These are phyloP conservation scores for Passiflora organensis DNA, from an alignment of 345 rosid genomes.

Conservation along the genomic window DNA sequence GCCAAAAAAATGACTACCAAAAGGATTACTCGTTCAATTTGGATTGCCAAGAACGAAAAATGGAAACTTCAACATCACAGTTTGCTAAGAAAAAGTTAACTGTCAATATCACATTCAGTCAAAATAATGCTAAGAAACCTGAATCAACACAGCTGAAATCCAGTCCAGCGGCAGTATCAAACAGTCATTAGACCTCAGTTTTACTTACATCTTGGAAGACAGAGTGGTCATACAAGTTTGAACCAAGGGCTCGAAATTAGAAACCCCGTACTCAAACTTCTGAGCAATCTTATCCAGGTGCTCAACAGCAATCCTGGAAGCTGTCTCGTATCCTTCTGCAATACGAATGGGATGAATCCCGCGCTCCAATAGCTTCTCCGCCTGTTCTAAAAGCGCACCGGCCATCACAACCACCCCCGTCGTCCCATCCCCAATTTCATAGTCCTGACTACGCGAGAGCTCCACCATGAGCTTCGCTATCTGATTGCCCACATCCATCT, in stretches of 20 bases:
- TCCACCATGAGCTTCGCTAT: slow-evolving; percentile 95
- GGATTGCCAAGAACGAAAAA: no score
- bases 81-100: no score
- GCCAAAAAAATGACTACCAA: no score
- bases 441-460: slow-evolving; percentile 89
- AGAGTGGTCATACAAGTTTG: slow-evolving; percentile 95
- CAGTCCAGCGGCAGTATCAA: no score
- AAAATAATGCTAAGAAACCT: no score
- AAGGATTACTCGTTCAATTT: no score
- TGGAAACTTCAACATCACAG: no score
- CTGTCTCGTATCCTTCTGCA: slow-evolving; percentile 93
- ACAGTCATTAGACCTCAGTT: no score
- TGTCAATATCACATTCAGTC: no score
- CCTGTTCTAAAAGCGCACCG: slow-evolving; percentile 93
- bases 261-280: slow-evolving; percentile 59
- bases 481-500: slow-evolving; percentile 98
- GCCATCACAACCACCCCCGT: slow-evolving; percentile 98
- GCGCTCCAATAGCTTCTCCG: slow-evolving; percentile 83
- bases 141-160: no score
- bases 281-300: slow-evolving; percentile 75
- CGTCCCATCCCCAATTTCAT: slow-evolving; percentile 98
- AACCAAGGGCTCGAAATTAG: slow-evolving; percentile 69
- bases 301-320: slow-evolving; percentile 79
- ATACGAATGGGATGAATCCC: slow-evolving; percentile 93
- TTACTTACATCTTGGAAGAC: slow-evolving; percentile 75